Conservation (phyloP, 495 filamentous ascomycete species). For the Penicillium canescens region DNA sequence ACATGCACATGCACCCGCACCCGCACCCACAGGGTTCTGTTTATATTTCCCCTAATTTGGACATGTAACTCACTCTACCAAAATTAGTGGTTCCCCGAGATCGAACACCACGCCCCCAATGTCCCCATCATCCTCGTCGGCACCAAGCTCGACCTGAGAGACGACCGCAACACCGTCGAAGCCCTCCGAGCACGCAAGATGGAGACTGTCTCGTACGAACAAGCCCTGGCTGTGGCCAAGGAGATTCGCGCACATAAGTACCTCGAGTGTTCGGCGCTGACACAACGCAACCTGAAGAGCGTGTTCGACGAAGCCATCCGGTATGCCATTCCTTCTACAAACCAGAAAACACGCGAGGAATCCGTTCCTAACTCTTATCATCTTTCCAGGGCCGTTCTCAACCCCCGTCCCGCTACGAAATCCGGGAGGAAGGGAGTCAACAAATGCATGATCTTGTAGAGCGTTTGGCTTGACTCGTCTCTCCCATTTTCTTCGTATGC, state of each 20-base stretch:
- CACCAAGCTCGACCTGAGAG: slow-evolving; percentile 94
- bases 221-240: slow-evolving; percentile 80
- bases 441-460: slow-evolving; percentile 79
- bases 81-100: slow-evolving; percentile 88
- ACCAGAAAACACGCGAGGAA: neutral
- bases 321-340: slow-evolving; percentile 44
- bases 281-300: slow-evolving; percentile 92
- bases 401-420: slow-evolving; percentile 65
- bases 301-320: slow-evolving; percentile 98
- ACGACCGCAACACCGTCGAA: slow-evolving; percentile 79
- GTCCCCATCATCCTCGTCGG: slow-evolving; percentile 97
- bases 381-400: slow-evolving; percentile 71
- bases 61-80: neutral
- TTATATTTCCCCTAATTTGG: neutral
- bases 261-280: slow-evolving; percentile 96
- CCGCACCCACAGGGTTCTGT: neutral
- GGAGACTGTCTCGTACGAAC: slow-evolving; percentile 88
- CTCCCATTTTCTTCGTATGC: slow-evolving; percentile 28
- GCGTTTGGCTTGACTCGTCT: slow-evolving; percentile 11
- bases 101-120: slow-evolving; percentile 91
- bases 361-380: neutral
- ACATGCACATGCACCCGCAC: neutral
- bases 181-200: slow-evolving; percentile 80
- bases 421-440: slow-evolving; percentile 55
- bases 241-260: slow-evolving; percentile 95